A percentile compares a stretch with the other conserved stretches of the same genome.
Conservation (phyloP, 805 yeast species). For the Candida manassasensis region DNA sequence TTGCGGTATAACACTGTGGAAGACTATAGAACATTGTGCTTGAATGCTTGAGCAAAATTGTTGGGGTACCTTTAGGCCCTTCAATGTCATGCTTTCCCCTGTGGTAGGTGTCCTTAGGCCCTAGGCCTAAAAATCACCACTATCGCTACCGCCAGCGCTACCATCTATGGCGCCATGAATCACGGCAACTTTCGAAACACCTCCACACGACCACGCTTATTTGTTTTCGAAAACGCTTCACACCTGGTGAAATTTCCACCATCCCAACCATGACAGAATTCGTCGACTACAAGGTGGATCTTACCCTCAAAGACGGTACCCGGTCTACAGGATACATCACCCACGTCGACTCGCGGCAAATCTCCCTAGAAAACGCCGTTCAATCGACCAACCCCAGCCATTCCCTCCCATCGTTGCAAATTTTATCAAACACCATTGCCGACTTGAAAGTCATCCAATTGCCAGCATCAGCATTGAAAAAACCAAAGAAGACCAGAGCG, state of each 20-base stretch:
- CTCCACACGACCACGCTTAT: not conserved
- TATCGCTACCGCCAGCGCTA: not conserved
- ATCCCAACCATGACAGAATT: constrained; percentile 31
- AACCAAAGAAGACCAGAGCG: constrained; percentile 6
- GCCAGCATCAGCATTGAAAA: constrained; percentile 30
- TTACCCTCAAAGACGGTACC: constrained; percentile 36
- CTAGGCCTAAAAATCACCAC: too few species aligned
- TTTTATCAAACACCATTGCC: constrained; percentile 36
- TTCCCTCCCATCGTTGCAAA: constrained; percentile 14
- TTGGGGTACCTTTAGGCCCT: too few species aligned
- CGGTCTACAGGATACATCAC: constrained; percentile 30
- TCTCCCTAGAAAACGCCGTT: constrained; percentile 21
- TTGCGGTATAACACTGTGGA: too few species aligned
- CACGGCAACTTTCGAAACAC: not conserved
- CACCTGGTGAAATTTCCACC: not conserved
- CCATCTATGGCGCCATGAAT: too few species aligned
- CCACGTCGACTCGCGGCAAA: constrained; percentile 25
- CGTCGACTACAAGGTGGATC: constrained; percentile 36
- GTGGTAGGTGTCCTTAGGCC: too few species aligned
- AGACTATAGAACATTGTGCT: too few species aligned
- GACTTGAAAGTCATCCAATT: constrained; percentile 55
- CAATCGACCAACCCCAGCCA: constrained; percentile 12
- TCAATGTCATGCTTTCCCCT: too few species aligned
- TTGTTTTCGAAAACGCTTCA: not conserved
- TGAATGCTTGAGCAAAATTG: too few species aligned